These are phyloP conservation scores for Arabis hirsuta DNA, from an alignment of 345 rosid species.

Conservation along the genomic window DNA sequence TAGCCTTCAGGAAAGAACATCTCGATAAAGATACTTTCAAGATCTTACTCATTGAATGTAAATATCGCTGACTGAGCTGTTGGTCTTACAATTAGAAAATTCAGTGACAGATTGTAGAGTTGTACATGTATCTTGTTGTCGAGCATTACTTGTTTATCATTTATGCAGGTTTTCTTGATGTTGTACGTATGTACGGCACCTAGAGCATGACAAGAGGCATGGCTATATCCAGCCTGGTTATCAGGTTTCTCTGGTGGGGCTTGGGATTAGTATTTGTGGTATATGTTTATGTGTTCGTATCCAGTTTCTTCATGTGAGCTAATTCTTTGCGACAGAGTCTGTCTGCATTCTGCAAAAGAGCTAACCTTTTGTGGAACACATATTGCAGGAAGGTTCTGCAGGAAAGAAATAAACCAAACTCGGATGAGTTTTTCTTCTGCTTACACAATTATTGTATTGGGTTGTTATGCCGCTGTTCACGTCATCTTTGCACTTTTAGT, in stretches of 20 bases:
- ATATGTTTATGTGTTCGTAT: slow-evolving; percentile 80
- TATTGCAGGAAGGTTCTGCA: slow-evolving; percentile 76
- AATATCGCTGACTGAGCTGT: slow-evolving; percentile 32
- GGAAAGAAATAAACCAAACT: slow-evolving; percentile 62
- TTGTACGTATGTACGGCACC: slow-evolving; percentile 91
- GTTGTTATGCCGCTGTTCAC: slow-evolving; percentile 83
- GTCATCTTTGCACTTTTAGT: slow-evolving; percentile 65
- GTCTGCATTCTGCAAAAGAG: slow-evolving; percentile 14
- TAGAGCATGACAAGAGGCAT: slow-evolving; percentile 90
- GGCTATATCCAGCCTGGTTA: slow-evolving; percentile 95
- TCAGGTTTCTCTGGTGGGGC: slow-evolving; percentile 88
- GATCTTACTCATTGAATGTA: slow-evolving; percentile 80
- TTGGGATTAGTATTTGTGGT: slow-evolving; percentile 67
- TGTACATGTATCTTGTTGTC: slow-evolving; percentile 29
- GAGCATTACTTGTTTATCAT: slow-evolving; percentile 36
- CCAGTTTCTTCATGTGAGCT: slow-evolving; percentile 9
- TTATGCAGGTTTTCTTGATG: slow-evolving; percentile 77
- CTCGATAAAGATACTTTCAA: slow-evolving; percentile 72
- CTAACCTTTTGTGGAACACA: slow-evolving; percentile 31
- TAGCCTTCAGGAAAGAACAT: slow-evolving; percentile 72
- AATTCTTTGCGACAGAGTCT: slow-evolving; percentile 27
- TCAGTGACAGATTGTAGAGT: slow-evolving; percentile 23
- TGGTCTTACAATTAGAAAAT: slow-evolving; percentile 28
- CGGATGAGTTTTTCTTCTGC: slow-evolving; percentile 74
- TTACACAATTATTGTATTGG: slow-evolving; percentile 84